These are phyloP conservation scores for Cordyceps fumosorosea DNA, from an alignment of 2,329 filamentous ascomycete genomes.

Conservation along the genomic window DNA sequence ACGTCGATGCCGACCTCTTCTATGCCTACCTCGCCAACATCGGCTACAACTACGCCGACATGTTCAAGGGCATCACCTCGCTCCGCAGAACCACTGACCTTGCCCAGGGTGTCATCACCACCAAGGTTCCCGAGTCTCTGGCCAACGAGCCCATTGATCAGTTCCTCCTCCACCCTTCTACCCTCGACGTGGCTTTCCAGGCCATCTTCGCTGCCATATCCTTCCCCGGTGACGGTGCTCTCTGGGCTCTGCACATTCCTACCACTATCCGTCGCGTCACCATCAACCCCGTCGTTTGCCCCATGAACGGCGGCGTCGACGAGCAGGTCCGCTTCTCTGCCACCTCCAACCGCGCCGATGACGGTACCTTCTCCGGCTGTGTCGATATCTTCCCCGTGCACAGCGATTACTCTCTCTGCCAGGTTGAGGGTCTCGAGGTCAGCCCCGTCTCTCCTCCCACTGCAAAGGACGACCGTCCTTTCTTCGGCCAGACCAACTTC, in stretches of 20 bases:
- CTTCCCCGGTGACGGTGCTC: conserved; percentile 26
- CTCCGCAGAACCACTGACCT: conserved; percentile 12
- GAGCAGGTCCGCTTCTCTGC: conserved; percentile 10
- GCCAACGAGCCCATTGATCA: conserved; percentile 5
- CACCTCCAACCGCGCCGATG: conserved; percentile 9
- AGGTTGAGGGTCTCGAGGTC: conserved; percentile 13
- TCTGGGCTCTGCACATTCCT: conserved; percentile 28
- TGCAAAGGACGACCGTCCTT: conserved; percentile 8
- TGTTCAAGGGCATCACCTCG: conserved; percentile 17
- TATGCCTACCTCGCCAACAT: conserved; percentile 17
- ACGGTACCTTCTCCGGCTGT: conserved; percentile 8
- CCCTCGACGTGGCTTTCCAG: conserved; percentile 31
- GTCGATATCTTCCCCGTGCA: conserved; percentile 12
- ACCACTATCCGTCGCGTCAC: conserved; percentile 19
- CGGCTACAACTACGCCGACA: conserved; percentile 19
- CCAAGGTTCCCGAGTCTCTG: conserved; percentile 10
- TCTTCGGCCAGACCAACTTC: conserved; percentile 13
- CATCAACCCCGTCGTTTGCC: conserved; percentile 12
- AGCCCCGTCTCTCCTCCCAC: conserved; percentile 12
- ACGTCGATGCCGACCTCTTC: conserved; percentile 17
- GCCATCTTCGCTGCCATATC: conserved; percentile 25
- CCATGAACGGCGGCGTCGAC: conserved; percentile 11
- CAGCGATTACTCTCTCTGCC: conserved; percentile 5
- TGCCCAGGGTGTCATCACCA: conserved; percentile 15
- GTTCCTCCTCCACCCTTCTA: conserved; percentile 27